phyloP scores from a whole-genome alignment of 2,329 filamentous ascomycete species.

The Tolypocladium endophyticum region DNA sequence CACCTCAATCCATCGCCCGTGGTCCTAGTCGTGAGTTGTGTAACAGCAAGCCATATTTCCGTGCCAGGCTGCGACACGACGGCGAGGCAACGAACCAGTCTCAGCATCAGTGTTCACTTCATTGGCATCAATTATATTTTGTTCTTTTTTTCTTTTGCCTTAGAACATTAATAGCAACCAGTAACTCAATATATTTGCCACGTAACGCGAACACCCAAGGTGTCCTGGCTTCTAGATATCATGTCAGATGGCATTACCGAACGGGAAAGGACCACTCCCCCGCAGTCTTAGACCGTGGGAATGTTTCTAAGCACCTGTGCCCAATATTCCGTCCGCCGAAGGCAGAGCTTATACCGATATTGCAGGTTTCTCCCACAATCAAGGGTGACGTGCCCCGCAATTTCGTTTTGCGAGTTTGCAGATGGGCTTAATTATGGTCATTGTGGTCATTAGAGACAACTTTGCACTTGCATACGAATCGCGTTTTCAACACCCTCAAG shows the following conservation, averaged over 20 bases:
- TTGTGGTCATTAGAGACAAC: too few relatives aligned
- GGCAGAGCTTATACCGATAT: neutral
- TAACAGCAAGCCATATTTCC: too few relatives aligned
- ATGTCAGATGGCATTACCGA: neutral
- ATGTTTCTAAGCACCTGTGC: neutral
- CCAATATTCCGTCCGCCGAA: neutral
- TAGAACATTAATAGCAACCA: too few relatives aligned
- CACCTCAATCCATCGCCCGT: too few relatives aligned
- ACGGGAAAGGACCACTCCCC: neutral
- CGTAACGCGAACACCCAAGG: neutral
- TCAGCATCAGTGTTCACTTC: too few relatives aligned
- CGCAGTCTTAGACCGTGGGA: neutral
- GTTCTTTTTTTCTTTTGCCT: too few relatives aligned
- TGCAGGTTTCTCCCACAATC: neutral
- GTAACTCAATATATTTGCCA: too few relatives aligned
- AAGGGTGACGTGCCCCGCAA: neutral
- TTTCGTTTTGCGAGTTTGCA: neutral
- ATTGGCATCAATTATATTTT: too few relatives aligned
- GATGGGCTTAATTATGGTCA: neutral
- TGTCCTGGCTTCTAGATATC: neutral
- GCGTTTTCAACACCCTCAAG: neutral
- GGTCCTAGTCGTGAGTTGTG: too few relatives aligned
- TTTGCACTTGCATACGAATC: too few relatives aligned
- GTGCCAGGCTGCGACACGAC: too few relatives aligned
- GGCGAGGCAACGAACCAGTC: too few relatives aligned